Base-by-base conservation (phyloP, 805 yeast genomes). In the Candida nanaspora region DNA sequence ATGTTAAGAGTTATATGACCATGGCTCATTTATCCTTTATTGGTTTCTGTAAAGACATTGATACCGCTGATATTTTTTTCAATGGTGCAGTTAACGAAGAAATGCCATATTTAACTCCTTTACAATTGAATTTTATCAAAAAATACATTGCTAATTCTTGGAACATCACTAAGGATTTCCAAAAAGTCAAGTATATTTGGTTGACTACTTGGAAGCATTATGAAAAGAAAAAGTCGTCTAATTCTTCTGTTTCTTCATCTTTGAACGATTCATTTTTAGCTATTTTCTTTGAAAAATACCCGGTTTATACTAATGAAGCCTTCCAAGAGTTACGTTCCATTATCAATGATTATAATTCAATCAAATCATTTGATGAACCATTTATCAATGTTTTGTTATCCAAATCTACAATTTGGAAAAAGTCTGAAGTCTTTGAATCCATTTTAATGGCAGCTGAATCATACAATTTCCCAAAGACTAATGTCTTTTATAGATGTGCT, bases 21-120 rank as follows among this genome's bases (percentile, higher is more conserved):
- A 85, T 82, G 61, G 80, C 86, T 36, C 95, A 86, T 64, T 68
- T 84, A 45, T 70, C 82, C 3, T 86, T 86, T 51, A 81, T 86
- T 55, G 93, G 94, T 35, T 78, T 76, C 48, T 82, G 87, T 59
- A 76, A 75, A 54, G 88, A 86, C 55, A 69, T 83, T 41, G 68
- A 67, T 33, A 80, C 86, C 35, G 86, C 95, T 4, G 77, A 76
- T 53, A 74, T 78, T 32, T 86, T 86, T 52, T 85, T 82, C 58
- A 80, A 78, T 50, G 83, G 81, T 57, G 91, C 86, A 3, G 67
- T 84, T 38, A 68, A 72, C 46, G 73, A 70, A 49, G 79, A 78
- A 46, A 78, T 83, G 71, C 94, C 94, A 15, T 86, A 86, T 56
- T 64, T 68, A 42, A 78, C 85, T 23, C 76, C 74, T 33, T 66